Conservation (phyloP, 2,329 filamentous ascomycete species). For the Colletotrichum limetticola region DNA sequence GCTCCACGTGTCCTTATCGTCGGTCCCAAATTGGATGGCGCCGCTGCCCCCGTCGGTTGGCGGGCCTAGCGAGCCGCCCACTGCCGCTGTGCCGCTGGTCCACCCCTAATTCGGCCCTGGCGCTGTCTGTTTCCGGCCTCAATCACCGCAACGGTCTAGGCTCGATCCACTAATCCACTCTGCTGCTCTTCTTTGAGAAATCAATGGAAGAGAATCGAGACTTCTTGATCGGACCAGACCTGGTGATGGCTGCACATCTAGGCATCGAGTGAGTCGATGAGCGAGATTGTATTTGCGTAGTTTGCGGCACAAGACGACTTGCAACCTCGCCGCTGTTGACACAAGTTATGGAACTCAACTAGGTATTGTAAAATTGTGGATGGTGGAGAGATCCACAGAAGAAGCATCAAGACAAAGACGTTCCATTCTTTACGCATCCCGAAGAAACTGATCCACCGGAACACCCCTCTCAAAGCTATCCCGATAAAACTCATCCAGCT, state of each 20-base stretch:
- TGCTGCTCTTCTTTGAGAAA: not conserved
- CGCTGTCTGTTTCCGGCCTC: not conserved
- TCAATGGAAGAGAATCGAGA: too few relatives aligned
- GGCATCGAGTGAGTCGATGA: too few relatives aligned
- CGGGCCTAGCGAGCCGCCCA: slow-evolving; percentile 26
- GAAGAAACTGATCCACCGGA: not conserved
- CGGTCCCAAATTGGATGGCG: slow-evolving; percentile 6
- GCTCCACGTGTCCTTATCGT: slow-evolving; percentile 34
- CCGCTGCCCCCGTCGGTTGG: slow-evolving; percentile 10
- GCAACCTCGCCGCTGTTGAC: too few relatives aligned
- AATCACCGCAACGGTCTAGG: not conserved
- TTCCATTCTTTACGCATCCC: too few relatives aligned
- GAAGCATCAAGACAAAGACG: too few relatives aligned
- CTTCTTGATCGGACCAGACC: too few relatives aligned
- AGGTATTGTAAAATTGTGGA: too few relatives aligned
- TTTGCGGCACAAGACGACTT: too few relatives aligned
- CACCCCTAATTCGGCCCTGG: not conserved
- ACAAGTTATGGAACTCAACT: too few relatives aligned
- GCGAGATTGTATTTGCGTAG: too few relatives aligned
- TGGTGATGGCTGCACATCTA: not conserved
- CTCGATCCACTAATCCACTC: not conserved
- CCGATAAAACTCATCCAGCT: not conserved
- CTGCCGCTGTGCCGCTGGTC: slow-evolving; percentile 6
- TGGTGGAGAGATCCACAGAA: too few relatives aligned
- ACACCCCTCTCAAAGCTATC: not conserved